Evolutionary conservation across 148 eudicot species (phyloP), one percentile per base, ranked within the genome.

Genomic region (Camellia japonica): DNA sequence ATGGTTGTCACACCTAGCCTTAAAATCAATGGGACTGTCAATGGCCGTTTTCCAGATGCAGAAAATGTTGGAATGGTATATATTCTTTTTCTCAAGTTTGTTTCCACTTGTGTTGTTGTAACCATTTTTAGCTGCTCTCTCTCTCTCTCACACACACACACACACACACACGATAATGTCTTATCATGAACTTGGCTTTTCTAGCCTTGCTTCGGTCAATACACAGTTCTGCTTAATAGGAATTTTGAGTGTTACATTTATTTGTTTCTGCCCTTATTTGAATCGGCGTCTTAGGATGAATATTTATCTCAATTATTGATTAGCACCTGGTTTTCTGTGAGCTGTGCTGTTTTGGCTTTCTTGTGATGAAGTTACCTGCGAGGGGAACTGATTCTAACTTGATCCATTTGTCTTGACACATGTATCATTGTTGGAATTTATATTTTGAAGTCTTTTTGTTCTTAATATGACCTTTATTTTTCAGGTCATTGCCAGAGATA

Each of bases 21-120:
- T 83, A 89, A 88, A 82, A 81, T 83, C 77, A 84, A 85, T 75
- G 92, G 92, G 77, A 79, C 79, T 43, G 59, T 81, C 54, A 90
- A 85, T 79, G 87, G 91, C 30, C 89, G 79, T 84, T 63, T 84
- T 42, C 87, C 73, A 44, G 91, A 89, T 82, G 78, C 1, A 30
- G 30, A 30, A 30, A 30, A 30, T 30, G 30, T 30, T 30, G 30
- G 30, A 30, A 30, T 30, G 98, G 97, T 94, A 83, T 77, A 47
- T 66, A 42, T 75, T 12, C 23, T 62, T 79, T 70, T 70, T 44
- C 56, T 81, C 12, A 68, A 38, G 12, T 69, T 56, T 52, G 14
- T 58, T 44, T 44, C 30, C 15, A 18, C 16, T 23, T 60, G 30
- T 69, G 43, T 65, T 7, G 42, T 55, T 12, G 2, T 46, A 18